Conservation (phyloP, 148 eudicot species). For the Fagopyrum homotropicum region DNA sequence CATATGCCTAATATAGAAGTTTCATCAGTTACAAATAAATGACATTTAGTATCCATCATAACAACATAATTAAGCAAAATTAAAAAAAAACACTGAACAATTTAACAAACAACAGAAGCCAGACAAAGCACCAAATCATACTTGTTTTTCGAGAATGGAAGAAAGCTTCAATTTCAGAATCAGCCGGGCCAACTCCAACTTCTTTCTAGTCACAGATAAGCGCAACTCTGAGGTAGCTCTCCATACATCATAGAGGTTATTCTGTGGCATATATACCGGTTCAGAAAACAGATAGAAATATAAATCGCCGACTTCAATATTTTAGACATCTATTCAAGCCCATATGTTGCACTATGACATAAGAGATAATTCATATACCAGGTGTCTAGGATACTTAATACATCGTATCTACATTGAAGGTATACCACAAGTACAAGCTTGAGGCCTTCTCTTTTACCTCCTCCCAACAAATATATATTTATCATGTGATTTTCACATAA, state of each 20-base stretch:
- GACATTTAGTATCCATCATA: background rate
- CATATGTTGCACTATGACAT: background rate
- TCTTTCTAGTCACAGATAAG: conserved; percentile 41
- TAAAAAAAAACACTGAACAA: background rate
- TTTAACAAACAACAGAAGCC: background rate
- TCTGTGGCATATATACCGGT: conserved; percentile 27
- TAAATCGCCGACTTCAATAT: background rate
- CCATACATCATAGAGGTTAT: conserved; percentile 68
- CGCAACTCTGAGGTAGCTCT: conserved; percentile 47
- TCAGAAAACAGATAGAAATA: background rate
- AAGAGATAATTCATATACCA: background rate
- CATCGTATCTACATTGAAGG: background rate
- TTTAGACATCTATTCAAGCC: background rate
- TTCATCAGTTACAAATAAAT: background rate
- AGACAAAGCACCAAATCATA: conserved; percentile 23
- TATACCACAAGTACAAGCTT: background rate
- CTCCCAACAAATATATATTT: background rate
- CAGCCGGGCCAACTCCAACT: conserved; percentile 52
- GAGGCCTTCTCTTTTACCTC: background rate
- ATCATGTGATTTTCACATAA: background rate
- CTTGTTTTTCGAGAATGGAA: conserved; percentile 59
- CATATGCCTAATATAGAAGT: background rate
- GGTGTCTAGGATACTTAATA: background rate
- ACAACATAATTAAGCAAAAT: background rate
- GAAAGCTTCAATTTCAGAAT: conserved; percentile 55